These are phyloP conservation scores for Cadophora gregata DNA, from an alignment of 2,329 filamentous ascomycete species.

Conservation along the genomic window DNA sequence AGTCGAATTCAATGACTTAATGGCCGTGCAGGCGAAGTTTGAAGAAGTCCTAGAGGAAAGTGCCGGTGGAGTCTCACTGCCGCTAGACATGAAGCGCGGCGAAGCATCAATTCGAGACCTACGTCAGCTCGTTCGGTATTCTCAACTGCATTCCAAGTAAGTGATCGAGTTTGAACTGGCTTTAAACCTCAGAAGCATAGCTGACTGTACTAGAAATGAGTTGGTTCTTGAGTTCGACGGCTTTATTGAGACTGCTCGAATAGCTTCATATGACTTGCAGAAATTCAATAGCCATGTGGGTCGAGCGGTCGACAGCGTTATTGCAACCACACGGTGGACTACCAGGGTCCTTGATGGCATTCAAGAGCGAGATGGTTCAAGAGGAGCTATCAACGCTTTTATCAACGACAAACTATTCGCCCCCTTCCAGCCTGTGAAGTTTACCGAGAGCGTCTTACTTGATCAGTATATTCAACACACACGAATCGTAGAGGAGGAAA, in stretches of 20 bases:
- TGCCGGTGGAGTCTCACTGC: constrained; percentile 68
- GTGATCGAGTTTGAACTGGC: constrained; percentile 11
- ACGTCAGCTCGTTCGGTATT: constrained; percentile 73
- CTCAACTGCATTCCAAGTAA: constrained; percentile 63
- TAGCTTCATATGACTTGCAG: constrained; percentile 70
- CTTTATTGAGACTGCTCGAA: constrained; percentile 73
- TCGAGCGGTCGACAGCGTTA: constrained; percentile 74
- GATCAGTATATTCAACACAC: constrained; percentile 80
- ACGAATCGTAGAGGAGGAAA: constrained; percentile 70
- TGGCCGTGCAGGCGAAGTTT: constrained; percentile 76
- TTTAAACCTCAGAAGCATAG: neutral
- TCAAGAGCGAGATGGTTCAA: constrained; percentile 37
- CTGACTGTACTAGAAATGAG: constrained; percentile 57
- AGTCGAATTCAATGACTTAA: constrained; percentile 74
- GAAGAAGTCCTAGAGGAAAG: constrained; percentile 75
- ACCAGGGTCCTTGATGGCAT: constrained; percentile 53
- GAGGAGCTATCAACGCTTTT: constrained; percentile 48
- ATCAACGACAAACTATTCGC: constrained; percentile 55
- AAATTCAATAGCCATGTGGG: constrained; percentile 80
- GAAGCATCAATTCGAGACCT: constrained; percentile 78
- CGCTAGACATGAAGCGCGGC: constrained; percentile 79
- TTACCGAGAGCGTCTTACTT: constrained; percentile 67
- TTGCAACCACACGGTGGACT: constrained; percentile 79
- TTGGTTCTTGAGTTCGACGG: constrained; percentile 77
- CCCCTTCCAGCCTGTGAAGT: constrained; percentile 66